A percentile compares a stretch with the other conserved stretches of the same genome.
Evolutionary conservation across 2,329 filamentous ascomycete species (phyloP).

Genomic region (Dactylella cylindrospora): DNA sequence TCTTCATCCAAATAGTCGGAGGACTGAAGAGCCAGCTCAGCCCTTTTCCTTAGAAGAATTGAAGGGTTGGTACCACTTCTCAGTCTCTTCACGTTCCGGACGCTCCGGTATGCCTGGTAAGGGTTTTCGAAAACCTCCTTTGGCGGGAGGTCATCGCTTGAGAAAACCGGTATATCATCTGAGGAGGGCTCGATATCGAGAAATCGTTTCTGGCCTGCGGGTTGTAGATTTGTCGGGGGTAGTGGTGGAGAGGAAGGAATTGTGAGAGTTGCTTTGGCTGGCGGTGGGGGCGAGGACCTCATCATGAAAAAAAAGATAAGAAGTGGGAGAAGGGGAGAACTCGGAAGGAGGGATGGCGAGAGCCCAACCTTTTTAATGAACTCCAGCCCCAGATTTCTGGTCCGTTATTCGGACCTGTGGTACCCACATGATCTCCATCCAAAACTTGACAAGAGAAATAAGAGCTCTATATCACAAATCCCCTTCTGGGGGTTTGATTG

Average conservation of each 20-base stretch:
- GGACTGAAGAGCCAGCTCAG: background rate
- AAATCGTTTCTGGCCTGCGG: conserved; percentile 29
- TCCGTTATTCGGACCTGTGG: too few relatives aligned
- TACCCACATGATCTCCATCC: too few relatives aligned
- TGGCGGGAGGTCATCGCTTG: conserved; percentile 31
- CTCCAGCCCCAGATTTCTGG: too few relatives aligned
- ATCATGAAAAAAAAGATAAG: too few relatives aligned
- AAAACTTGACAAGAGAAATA: too few relatives aligned
- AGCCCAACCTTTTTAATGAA: too few relatives aligned
- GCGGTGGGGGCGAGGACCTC: background rate
- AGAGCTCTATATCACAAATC: too few relatives aligned
- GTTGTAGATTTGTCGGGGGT: background rate
- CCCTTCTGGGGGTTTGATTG: too few relatives aligned
- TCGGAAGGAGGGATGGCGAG: too few relatives aligned
- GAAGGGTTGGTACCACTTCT: conserved; percentile 6
- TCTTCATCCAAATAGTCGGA: conserved; percentile 11
- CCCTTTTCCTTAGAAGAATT: background rate
- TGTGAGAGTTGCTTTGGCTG: background rate
- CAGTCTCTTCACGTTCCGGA: conserved; percentile 12
- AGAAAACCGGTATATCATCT: conserved; percentile 36
- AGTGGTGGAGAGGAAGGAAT: conserved; percentile 20
- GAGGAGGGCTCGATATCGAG: conserved; percentile 27
- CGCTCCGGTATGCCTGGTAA: conserved; percentile 17
- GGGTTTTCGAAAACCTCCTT: conserved; percentile 28
- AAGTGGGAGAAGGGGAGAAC: too few relatives aligned